Evolutionary conservation across 2,329 filamentous ascomycete genomes (phyloP).

Genomic region (Aspergillus sp.): DNA sequence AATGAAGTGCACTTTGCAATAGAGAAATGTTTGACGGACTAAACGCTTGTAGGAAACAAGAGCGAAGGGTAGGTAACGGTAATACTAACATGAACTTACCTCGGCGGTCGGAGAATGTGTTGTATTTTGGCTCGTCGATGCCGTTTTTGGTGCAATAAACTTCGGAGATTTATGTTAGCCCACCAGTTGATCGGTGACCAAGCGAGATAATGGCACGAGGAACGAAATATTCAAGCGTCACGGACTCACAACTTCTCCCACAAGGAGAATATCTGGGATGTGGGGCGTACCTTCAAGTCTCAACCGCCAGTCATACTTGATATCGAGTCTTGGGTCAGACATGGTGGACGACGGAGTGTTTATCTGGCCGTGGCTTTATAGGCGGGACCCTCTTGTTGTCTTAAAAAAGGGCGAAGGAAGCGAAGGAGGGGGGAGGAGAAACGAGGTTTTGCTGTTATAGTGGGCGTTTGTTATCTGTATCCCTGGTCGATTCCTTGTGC

Average conservation of each 20-base stretch:
- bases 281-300: constrained; percentile 53
- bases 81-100: constrained; percentile 48
- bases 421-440: not conserved
- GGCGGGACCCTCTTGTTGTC: not conserved
- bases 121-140: constrained; percentile 60
- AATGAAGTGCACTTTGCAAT: constrained; percentile 28
- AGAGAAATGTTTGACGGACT: constrained; percentile 8
- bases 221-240: not conserved
- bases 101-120: constrained; percentile 73
- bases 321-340: constrained; percentile 4
- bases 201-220: not conserved
- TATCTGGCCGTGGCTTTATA: not conserved
- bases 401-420: not conserved
- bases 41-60: constrained; percentile 22
- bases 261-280: constrained; percentile 14
- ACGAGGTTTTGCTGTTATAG: not conserved
- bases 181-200: constrained; percentile 13
- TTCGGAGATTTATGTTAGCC: constrained; percentile 32
- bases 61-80: constrained; percentile 10
- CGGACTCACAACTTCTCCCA: constrained; percentile 8
- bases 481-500: not conserved
- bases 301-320: constrained; percentile 52
- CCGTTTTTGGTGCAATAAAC: constrained; percentile 59
- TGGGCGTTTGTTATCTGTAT: not conserved
- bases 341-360: constrained; percentile 6